Base-by-base conservation (phyloP, 306 rosid genomes). In the Vigna hirtella region DNA sequence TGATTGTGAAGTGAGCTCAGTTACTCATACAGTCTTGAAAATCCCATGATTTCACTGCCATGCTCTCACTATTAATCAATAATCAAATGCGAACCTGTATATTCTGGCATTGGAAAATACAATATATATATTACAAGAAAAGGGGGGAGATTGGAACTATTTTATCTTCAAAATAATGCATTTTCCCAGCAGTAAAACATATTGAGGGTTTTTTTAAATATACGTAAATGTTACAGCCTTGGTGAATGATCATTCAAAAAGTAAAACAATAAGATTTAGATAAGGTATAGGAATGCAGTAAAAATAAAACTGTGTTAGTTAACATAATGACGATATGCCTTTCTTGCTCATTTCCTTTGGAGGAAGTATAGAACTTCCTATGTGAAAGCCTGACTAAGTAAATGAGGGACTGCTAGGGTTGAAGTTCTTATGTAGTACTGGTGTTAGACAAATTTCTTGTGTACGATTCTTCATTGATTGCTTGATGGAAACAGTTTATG, bases 1-100 rank as follows among this genome's bases (percentile, higher is more conserved):
- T 74, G 50, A 68, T 24, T 51, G 40, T 43, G 69, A 38, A 56
- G 76, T 30, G 45, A 68, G 62, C 49, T 57, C 40, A 75, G 51
- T 81, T 26, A 22, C 59, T 49, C 28, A 1, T 7, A n/a, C 53
- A 49, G 22, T 81, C 59, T 49, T 57, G 59, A 73, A 34, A 66
- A 52, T 42, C 22, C 15, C 45, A 12, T 55, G 73, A 53, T 36
- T 34, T 30, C 30, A 16, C 38, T 61, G 53, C 34, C 50, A 38
- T 69, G 61, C 43, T 22, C 24, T 53, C 20, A 34, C n/a, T 38
- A 8, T 14, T 55, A 24, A 7, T 69, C 0, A 22, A 11, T 58
- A 22, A 58, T 68, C n/a, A 42, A n/a, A 32, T 36, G 40, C 58
- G n/a, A 38, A 36, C 43, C 8, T 26, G 24, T 18, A 14, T 50